Evolutionary conservation across 495 filamentous ascomycete genomes (phyloP).

Genomic region (Neurospora sp.): DNA sequence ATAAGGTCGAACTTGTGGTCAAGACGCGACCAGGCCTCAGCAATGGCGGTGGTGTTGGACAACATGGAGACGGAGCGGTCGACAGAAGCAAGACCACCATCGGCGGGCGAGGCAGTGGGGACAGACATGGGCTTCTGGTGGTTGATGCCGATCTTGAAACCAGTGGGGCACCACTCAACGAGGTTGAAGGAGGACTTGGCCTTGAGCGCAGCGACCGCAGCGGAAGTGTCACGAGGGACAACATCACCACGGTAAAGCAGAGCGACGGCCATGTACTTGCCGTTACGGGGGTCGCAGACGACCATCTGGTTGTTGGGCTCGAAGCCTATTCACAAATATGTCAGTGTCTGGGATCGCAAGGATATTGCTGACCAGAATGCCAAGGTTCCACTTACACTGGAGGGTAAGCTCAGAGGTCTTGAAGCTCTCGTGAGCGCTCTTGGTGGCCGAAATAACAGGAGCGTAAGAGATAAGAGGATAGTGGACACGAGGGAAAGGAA

Average conservation of each 20-base stretch:
- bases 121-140: conserved; percentile 78
- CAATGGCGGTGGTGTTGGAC: conserved; percentile 84
- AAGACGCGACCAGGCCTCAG: conserved; percentile 80
- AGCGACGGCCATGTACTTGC: conserved; percentile 91
- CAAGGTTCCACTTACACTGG: conserved; percentile 52
- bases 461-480: conserved; percentile 86
- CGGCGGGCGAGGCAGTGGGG: conserved; percentile 45
- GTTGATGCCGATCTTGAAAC: conserved; percentile 92
- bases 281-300: conserved; percentile 81
- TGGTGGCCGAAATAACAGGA: conserved; percentile 70
- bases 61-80: conserved; percentile 85
- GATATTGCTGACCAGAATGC: background rate
- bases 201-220: conserved; percentile 72
- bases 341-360: background rate
- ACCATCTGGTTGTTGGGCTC: conserved; percentile 97
- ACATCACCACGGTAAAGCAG: conserved; percentile 86
- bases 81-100: conserved; percentile 68
- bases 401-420: conserved; percentile 80
- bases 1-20: conserved; percentile 95
- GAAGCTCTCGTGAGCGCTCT: conserved; percentile 85
- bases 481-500: conserved; percentile 85
- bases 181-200: conserved; percentile 83
- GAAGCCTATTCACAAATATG: conserved; percentile 43
- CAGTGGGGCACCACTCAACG: conserved; percentile 93
- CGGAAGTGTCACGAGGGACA: conserved; percentile 73